A percentile compares a stretch with the other conserved stretches of the same genome.
These are phyloP conservation scores for Carex pumila DNA, from an alignment of 176 grass and related monocot genomes.

Conservation along the genomic window DNA sequence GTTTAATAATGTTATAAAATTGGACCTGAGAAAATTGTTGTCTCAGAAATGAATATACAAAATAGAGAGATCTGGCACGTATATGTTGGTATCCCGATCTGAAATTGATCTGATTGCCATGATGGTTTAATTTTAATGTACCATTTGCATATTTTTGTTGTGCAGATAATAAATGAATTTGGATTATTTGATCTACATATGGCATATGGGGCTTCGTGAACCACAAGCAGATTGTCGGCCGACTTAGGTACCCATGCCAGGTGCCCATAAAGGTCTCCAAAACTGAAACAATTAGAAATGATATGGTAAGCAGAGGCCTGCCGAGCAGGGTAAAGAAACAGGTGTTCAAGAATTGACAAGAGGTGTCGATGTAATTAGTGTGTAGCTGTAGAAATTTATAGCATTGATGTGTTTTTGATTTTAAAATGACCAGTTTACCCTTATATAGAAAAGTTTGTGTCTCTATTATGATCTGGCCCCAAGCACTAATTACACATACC, in stretches of 20 bases:
- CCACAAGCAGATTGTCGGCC: conserved; percentile 46
- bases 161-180: conserved; percentile 77
- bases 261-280: conserved; percentile 76
- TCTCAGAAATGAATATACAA: not conserved
- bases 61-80: not conserved
- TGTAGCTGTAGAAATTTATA: not conserved
- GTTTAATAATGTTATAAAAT: not conserved
- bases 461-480: too few species aligned
- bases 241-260: conserved; percentile 61
- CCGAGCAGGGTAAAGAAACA: not conserved
- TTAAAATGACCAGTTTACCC: too few species aligned
- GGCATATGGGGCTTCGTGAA: conserved; percentile 87
- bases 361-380: conserved; percentile 1
- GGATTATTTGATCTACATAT: conserved; percentile 83
- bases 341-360: not conserved
- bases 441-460: too few species aligned
- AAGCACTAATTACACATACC: too few species aligned
- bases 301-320: conserved; percentile 25
- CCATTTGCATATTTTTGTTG: not conserved
- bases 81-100: not conserved
- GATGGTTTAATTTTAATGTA: not conserved
- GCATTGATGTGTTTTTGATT: not conserved
- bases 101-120: not conserved
- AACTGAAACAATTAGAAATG: conserved; percentile 85
- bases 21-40: not conserved